Base-by-base conservation (phyloP, 305 asterid genomes). In the Coffea humblotiana region DNA sequence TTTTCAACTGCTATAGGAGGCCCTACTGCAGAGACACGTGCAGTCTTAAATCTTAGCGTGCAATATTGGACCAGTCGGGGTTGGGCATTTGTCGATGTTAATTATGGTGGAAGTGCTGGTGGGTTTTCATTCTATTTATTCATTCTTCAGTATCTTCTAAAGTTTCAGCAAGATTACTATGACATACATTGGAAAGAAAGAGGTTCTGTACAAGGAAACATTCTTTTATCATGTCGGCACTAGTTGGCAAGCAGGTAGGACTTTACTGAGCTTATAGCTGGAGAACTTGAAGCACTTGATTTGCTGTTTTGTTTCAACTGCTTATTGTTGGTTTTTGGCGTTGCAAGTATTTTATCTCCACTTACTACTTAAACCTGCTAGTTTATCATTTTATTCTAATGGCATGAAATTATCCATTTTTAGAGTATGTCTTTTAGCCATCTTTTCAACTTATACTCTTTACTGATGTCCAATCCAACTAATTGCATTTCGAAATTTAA, bases 21-120 rank as follows among this genome's bases (percentile, higher is more conserved):
- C 64, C 99, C 99, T 79, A 96, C 99, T 80, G 94, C 90, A 63
- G 99, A 96, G 90, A 82, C 97, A 83, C 95, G 94, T 81, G 97
- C 97, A 71, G 85, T 86, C 83, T 90, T 96, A 80, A 91, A 93
- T 84, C 92, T 94, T 68, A 85, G 84, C 68, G 85, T 96, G 89
- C 99, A 96, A 79, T 96, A 87, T 85, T 96, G 98, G 99, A 94
- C 98, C 70, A 94, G 99, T 86, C 97, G 98, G 64, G 99, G 98
- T 80, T 94, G 98, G 99, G 98, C 98, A 74, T 87, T 90, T 77
- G 98, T 92, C 79, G 99, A 96, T 88, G 98, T 96, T 79, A 96
- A 96, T 88, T 96, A 96, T 78, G 99, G 99, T 80, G 98, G 99
- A 87, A 96, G 99, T 87, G 85, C 97, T 66, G 98, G 99, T 96